Evolutionary conservation across 129 eudicot genomes (phyloP).

Genomic region (Glebionis coronaria): DNA sequence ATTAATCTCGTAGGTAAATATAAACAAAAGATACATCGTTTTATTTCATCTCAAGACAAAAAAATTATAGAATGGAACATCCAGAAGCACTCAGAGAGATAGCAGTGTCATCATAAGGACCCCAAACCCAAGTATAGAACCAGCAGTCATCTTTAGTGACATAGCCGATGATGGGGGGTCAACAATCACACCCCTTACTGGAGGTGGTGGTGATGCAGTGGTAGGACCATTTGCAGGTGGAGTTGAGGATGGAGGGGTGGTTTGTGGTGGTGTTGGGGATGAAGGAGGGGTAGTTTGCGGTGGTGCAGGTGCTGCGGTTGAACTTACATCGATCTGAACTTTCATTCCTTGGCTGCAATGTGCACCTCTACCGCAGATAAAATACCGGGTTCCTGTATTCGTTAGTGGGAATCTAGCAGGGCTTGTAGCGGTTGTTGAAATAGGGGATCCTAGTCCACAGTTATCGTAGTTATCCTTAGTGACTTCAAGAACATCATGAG

Average conservation of each 20-base stretch:
- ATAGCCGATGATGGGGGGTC: constrained; percentile 45
- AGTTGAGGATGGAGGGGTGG: constrained; percentile 26
- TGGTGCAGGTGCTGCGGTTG: constrained; percentile 43
- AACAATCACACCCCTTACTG: constrained; percentile 17
- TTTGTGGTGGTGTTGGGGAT: constrained; percentile 14
- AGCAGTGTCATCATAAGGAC: constrained; percentile 31
- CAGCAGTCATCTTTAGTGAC: constrained; percentile 26
- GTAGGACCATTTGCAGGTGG: constrained; percentile 37
- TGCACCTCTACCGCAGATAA: constrained; percentile 54
- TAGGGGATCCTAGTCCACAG: constrained; percentile 38
- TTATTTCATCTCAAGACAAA: constrained; percentile 10
- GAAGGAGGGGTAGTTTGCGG: too few relatives aligned
- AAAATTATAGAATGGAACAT: constrained; percentile 15
- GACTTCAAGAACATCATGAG: constrained; percentile 64
- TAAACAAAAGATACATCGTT: constrained; percentile 5
- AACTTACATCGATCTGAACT: constrained; percentile 37
- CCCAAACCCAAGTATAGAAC: constrained; percentile 31
- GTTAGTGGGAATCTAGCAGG: constrained; percentile 42
- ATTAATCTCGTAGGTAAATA: not conserved
- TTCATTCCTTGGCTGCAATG: constrained; percentile 85
- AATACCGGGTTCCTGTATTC: constrained; percentile 51
- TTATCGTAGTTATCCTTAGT: constrained; percentile 41
- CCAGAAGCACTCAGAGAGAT: constrained; percentile 20
- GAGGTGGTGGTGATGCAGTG: constrained; percentile 28
- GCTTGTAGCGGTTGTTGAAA: constrained; percentile 33